Evolutionary conservation across 2,329 filamentous ascomycete species (phyloP), one percentile per base, ranked within the genome.

Genomic region (Colletotrichum navitas): DNA sequence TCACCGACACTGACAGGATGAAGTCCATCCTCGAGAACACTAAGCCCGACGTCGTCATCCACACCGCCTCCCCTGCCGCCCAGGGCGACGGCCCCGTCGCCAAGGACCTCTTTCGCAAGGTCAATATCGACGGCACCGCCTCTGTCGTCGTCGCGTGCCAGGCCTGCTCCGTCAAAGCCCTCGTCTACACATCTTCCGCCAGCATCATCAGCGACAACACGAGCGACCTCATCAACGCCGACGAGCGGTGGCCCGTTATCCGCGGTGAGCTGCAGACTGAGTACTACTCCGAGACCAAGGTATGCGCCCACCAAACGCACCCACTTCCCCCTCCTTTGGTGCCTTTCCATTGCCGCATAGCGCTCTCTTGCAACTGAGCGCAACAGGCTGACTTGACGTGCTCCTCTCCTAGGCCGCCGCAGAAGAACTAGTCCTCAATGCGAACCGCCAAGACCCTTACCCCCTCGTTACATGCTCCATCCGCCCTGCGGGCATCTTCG

Each of bases 241-340:
- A 95, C 81, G 95, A 98, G 85, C 85, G 88, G 58, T 94, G 92
- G 87, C 94, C 94, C 36, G 87, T 92, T 61, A 91, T 96, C 63
- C 87, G 90, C 58, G 93, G 93, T 41, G 87, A 88, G 71, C 83
- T 90, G 75, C 91, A 95, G 81, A 86, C 85, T 66, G 93, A 94
- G 81, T 94, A 94, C 82, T 98, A 98, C 82, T 94, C 94, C 39
- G 91, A 95, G 83, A 97, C 94, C 18, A 98, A 98, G 89, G 93
- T 93, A 76, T 58, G 75, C 63, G 49, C 32, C 21, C n/a, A 24
- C 14, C 43, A 24, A n/a, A 47, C 21, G 12, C n/a, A 12, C 10
- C 24, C 21, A 12, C 45, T n/a, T 21, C 10, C 21, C 6, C n/a
- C 18, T 36, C 16, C 41, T 29, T 36, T 52, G 18, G 6, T 26